Evolutionary conservation across 2,329 filamentous ascomycete genomes (phyloP), one percentile per base, ranked within the genome.

Genomic region (Pyrenochaeta sp.): DNA sequence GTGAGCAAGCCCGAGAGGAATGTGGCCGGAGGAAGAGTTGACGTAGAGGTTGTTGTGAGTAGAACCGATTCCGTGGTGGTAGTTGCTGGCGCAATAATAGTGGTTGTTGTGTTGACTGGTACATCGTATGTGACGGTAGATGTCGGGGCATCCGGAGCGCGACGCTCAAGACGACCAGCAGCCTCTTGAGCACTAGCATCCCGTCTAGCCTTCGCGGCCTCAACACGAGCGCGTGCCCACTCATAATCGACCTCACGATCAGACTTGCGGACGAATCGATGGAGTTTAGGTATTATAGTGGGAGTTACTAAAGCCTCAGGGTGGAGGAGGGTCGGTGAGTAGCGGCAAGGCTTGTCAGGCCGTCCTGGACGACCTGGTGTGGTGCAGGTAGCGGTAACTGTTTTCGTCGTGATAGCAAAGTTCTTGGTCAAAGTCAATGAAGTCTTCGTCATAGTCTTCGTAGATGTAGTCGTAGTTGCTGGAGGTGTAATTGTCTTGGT

Each of bases 301-400:
- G 68, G 68, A 14, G 64, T 75, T 14, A 48, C 67, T 21, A 72
- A 29, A 11, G 66, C 71, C 18, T 61, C 68, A 30, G 72, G 66
- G 40, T 71, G 68, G 12, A 76, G 50, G 2, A 63, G 50, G 29
- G 73, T 77, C 3, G 76, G 77, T 1, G 64, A 70, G 61, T 75
- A 74, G 9, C 49, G 62, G 50, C 66, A 71, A 14, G 67, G 65
- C 55, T 77, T 76, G 50, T 78, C 76, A 1, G 62, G 62, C 27
- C 54, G 64, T 27, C 59, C 57, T 12, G 64, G 58, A 12, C 63
- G 68, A 17, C 60, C 70, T 5, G 72, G 66, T 2, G 71, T 63
- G 7, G 72, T 77, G 67, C 77, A 79, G 6, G 67, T 71, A 12
- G 75, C 73, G 4, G 72, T 74, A 1, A 67, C 64, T 0, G 77